A percentile compares a stretch with the other conserved stretches of the same genome.
These are phyloP conservation scores for Amaranthus cruentus DNA, from an alignment of 148 eudicot species.

Conservation along the genomic window DNA sequence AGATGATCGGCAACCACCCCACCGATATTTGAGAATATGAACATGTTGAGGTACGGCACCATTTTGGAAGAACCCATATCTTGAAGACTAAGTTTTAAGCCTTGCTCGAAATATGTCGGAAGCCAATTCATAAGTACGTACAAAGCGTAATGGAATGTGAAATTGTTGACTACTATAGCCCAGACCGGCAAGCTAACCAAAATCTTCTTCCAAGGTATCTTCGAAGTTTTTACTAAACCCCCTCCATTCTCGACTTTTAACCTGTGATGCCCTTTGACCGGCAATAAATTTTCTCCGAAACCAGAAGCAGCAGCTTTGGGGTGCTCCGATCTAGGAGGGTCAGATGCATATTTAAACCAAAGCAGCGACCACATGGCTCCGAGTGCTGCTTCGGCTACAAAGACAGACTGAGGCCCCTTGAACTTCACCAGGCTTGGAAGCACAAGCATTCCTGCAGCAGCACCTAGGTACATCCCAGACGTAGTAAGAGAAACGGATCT, in stretches of 20 bases:
- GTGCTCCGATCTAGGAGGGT: conserved; percentile 76
- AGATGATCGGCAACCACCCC: conserved; percentile 82
- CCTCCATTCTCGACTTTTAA: conserved; percentile 50
- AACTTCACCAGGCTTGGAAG: conserved; percentile 75
- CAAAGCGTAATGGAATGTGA: conserved; percentile 91
- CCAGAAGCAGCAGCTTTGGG: conserved; percentile 92
- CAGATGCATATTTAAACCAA: conserved; percentile 70
- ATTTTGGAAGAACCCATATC: conserved; percentile 93
- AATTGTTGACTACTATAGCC: conserved; percentile 92
- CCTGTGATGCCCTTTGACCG: conserved; percentile 52
- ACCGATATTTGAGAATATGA: conserved; percentile 71
- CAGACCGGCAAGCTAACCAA: conserved; percentile 71
- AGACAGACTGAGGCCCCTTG: conserved; percentile 68
- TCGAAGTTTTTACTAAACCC: conserved; percentile 28
- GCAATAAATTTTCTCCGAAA: conserved; percentile 71
- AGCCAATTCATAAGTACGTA: conserved; percentile 97
- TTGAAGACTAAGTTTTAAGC: conserved; percentile 81
- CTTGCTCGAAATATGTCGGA: conserved; percentile 87
- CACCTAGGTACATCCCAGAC: conserved; percentile 93
- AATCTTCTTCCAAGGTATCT: conserved; percentile 79
- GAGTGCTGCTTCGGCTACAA: conserved; percentile 68
- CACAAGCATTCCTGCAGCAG: conserved; percentile 80
- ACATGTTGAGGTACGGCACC: conserved; percentile 81
- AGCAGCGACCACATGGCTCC: conserved; percentile 77
- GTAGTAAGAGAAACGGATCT: conserved; percentile 91